A percentile compares a stretch with the other conserved stretches of the same genome.
phyloP scores from a whole-genome alignment of 805 yeast species.

The Torulaspora franciscae region DNA sequence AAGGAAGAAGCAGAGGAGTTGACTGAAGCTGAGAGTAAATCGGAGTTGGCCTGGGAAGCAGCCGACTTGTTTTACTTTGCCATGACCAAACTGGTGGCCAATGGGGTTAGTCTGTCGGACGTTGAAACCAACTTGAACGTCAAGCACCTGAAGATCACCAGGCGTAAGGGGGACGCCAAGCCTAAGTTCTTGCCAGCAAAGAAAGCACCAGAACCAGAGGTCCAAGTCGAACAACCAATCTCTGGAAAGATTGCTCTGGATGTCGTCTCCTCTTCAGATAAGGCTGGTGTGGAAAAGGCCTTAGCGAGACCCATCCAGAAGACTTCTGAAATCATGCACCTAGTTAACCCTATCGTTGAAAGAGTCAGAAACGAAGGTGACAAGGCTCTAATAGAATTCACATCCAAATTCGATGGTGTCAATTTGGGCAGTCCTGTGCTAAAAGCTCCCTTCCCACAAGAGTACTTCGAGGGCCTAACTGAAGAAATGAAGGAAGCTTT shows the following conservation, averaged over 20 bases:
- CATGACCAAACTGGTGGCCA: slow-evolving; percentile 62
- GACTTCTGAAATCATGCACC: slow-evolving; percentile 85
- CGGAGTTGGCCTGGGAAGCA: slow-evolving; percentile 91
- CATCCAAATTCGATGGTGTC: slow-evolving; percentile 89
- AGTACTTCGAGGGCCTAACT: slow-evolving; percentile 64
- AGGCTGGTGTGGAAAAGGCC: slow-evolving; percentile 51
- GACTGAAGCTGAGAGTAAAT: slow-evolving; percentile 67
- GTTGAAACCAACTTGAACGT: slow-evolving; percentile 79
- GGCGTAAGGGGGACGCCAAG: slow-evolving; percentile 96
- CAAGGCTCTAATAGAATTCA: slow-evolving; percentile 77
- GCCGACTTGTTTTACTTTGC: slow-evolving; percentile 87
- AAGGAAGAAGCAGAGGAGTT: slow-evolving; percentile 96
- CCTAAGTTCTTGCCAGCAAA: slow-evolving; percentile 54
- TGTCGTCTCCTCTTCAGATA: slow-evolving; percentile 25
- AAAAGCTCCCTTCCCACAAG: slow-evolving; percentile 80
- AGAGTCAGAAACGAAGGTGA: slow-evolving; percentile 77
- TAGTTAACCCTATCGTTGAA: slow-evolving; percentile 85
- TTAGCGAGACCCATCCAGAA: slow-evolving; percentile 93
- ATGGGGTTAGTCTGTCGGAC: slow-evolving; percentile 75
- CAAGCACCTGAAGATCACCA: slow-evolving; percentile 79
- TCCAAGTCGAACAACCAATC: slow-evolving; percentile 18
- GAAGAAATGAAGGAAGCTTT: slow-evolving; percentile 77
- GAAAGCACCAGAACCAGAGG: slow-evolving; percentile 11
- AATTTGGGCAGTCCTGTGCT: slow-evolving; percentile 65
- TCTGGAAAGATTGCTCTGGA: slow-evolving; percentile 29